A percentile compares a stretch with the other conserved stretches of the same genome.
Evolutionary conservation across 177 flowering plant genomes (phyloP).

Genomic region (Vitis hybrid): DNA sequence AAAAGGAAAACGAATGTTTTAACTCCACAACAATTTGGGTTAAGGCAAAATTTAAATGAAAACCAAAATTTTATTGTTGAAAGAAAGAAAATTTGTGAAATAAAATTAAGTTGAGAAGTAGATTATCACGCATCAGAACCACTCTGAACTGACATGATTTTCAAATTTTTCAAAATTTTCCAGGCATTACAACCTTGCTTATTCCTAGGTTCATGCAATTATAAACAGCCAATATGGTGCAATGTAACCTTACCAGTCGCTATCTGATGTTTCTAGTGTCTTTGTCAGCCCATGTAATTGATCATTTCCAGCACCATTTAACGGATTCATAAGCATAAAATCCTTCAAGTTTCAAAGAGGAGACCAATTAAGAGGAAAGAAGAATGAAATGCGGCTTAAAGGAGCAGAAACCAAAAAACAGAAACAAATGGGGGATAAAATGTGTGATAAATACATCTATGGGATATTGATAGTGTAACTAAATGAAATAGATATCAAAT

Average conservation of each 20-base stretch:
- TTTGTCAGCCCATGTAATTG: constrained; percentile 46
- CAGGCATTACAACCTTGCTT: not conserved
- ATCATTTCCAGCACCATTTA: constrained; percentile 17
- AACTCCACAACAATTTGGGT: not conserved
- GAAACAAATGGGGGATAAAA: too few species aligned
- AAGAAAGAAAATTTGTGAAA: not conserved
- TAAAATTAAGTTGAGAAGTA: not conserved
- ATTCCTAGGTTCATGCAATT: not conserved
- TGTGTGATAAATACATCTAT: too few species aligned
- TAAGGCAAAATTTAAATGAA: not conserved
- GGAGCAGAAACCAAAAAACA: too few species aligned
- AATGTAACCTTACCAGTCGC: constrained; percentile 43
- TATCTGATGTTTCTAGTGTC: constrained; percentile 36
- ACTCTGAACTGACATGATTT: not conserved
- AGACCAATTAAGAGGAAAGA: not conserved
- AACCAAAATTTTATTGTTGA: not conserved
- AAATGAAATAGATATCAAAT: too few species aligned
- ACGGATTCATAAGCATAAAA: constrained; percentile 12
- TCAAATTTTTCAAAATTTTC: not conserved
- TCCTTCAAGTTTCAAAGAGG: constrained; percentile 17
- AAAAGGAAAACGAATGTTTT: not conserved
- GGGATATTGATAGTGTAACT: too few species aligned
- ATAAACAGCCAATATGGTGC: not conserved
- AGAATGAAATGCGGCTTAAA: not conserved
- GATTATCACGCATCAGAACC: not conserved